phyloP scores from a whole-genome alignment of 352 stramenopile species.

The Phytophthora agathidicida region DNA sequence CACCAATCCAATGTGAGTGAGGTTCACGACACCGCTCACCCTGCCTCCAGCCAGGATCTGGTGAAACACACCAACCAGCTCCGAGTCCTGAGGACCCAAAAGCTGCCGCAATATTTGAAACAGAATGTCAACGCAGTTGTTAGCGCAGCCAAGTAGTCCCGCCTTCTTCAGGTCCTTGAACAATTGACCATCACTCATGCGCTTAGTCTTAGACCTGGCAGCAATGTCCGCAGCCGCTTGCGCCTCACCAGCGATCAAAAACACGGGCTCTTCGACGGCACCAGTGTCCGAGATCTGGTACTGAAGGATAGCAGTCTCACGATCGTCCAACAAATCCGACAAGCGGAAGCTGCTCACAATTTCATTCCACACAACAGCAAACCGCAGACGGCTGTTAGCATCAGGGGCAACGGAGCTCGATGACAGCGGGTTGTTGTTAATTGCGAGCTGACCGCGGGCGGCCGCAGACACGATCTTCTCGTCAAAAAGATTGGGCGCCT shows the following conservation, averaged over 20 bases:
- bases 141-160: slow-evolving; percentile 67
- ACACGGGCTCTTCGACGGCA: slow-evolving; percentile 84
- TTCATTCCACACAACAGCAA: slow-evolving; percentile 90
- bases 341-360: slow-evolving; percentile 90
- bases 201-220: slow-evolving; percentile 58
- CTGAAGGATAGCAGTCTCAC: slow-evolving; percentile 87
- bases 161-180: slow-evolving; percentile 81
- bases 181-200: slow-evolving; percentile 62
- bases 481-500: slow-evolving; percentile 76
- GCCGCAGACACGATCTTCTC: slow-evolving; percentile 78
- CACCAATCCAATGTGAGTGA: slow-evolving; percentile 77
- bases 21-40: slow-evolving; percentile 64
- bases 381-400: slow-evolving; percentile 82
- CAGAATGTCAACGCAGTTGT: slow-evolving; percentile 82
- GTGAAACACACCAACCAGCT: slow-evolving; percentile 69
- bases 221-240: slow-evolving; percentile 75
- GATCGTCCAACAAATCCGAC: slow-evolving; percentile 86
- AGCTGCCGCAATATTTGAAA: slow-evolving; percentile 85
- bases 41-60: slow-evolving; percentile 63
- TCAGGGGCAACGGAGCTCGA: slow-evolving; percentile 60
- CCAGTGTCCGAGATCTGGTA: slow-evolving; percentile 89
- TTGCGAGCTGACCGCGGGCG: slow-evolving; percentile 66
- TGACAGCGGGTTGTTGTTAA: slow-evolving; percentile 66
- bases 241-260: slow-evolving; percentile 85
- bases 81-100: slow-evolving; percentile 70